These are phyloP conservation scores for Cyclocybe cylindracea DNA, from an alignment of 768 basidiomycete genomes.

Conservation along the genomic window DNA sequence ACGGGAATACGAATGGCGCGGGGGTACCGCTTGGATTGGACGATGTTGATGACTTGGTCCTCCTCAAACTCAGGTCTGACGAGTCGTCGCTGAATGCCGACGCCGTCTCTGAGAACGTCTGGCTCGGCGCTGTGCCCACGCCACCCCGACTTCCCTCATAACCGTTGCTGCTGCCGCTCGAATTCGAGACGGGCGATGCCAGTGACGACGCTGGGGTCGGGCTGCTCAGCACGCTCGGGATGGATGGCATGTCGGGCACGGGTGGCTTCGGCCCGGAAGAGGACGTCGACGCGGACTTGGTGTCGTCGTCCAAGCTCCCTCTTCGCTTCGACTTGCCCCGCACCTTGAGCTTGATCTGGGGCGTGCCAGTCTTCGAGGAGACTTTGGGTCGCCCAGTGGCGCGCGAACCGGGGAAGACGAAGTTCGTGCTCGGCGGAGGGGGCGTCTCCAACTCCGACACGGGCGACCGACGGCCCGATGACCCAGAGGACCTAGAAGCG, in stretches of 20 bases:
- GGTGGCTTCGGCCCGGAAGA: too few relatives aligned
- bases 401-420: slow-evolving; percentile 28
- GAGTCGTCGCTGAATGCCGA: slow-evolving; percentile 9
- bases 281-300: not conserved
- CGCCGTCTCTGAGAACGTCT: slow-evolving; percentile 2
- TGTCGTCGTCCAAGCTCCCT: not conserved
- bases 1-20: slow-evolving; percentile 19
- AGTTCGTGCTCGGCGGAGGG: slow-evolving; percentile 13
- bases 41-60: not conserved
- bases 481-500: slow-evolving; percentile 1
- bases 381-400: slow-evolving; percentile 25
- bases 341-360: slow-evolving; percentile 11
- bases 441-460: not conserved
- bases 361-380: slow-evolving; percentile 14
- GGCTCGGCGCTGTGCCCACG: too few relatives aligned
- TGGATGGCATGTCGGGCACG: too few relatives aligned
- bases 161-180: not conserved
- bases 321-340: not conserved
- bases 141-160: not conserved
- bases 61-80: not conserved
- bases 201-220: too few relatives aligned
- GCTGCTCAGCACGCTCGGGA: too few relatives aligned
- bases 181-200: slow-evolving; percentile 1
- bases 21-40: too few relatives aligned
- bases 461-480: slow-evolving; percentile 12